Evolutionary conservation across 176 grass and related monocot species (phyloP), one percentile per base, ranked within the genome.

Genomic region (Secale cereale): DNA sequence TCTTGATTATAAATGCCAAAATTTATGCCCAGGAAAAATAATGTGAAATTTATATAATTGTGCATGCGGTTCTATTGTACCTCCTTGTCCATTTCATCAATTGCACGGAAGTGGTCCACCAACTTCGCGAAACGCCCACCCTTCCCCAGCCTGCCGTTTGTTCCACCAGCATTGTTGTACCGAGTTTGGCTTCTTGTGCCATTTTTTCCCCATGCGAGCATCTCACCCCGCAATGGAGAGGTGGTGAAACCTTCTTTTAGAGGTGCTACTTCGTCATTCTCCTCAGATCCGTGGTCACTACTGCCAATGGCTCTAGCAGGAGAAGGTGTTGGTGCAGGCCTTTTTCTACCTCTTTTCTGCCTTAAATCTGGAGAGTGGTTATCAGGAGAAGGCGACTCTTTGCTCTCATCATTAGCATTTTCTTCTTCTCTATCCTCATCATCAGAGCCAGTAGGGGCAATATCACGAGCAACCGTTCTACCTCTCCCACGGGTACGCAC

Each of bases 121-220:
- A 95, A 95, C 63, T 90, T 95, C 48, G 83, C 59, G 77, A 95
- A 69, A 4, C 90, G 93, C 12, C 83, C 88, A 1, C 88, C 86
- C 86, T 81, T 95, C 40, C 79, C 86, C 32, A 79, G 66, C 77
- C 88, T 92, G 74, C 86, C 86, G 82, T 84, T 90, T 90, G 84
- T 92, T 48, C 90, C 72, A 84, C 60, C 80, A 90, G 45, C 28
- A 88, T 73, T 91, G 20, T 90, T 86, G 86, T 92, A 35, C 65
- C 93, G 86, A 56, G 78, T 95, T 84, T 95, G 93, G 88, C 93
- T 95, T 26, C 93, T 77, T n/a, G 90, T 76, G 77, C 93, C 93
- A 85, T 95, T 95, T 83, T 95, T 95, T 0, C 93, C 93, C 93
- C 93, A 95, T 70, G 93, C 90, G 26, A 95, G 93, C 79, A 92